phyloP scores from a whole-genome alignment of 2,329 filamentous ascomycete species.

The Fusarium coffeatum region DNA sequence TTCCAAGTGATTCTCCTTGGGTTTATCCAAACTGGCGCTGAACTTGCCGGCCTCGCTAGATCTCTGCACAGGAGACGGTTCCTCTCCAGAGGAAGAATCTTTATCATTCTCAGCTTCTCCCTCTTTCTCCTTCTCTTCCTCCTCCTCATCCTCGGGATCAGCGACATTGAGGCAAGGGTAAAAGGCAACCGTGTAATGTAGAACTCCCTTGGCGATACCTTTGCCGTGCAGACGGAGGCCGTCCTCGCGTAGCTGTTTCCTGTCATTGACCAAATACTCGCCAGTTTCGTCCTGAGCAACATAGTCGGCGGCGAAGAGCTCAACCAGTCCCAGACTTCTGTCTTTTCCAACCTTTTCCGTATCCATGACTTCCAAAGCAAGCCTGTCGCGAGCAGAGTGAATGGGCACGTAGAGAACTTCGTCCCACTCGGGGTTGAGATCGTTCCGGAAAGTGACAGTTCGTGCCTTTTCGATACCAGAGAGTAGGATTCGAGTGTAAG shows the following conservation, averaged over 20 bases:
- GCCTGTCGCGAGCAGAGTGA: slow-evolving; percentile 83
- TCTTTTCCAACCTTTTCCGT: slow-evolving; percentile 93
- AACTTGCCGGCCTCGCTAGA: slow-evolving; percentile 58
- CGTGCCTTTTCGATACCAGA: slow-evolving; percentile 91
- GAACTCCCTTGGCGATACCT: slow-evolving; percentile 78
- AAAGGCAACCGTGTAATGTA: slow-evolving; percentile 88
- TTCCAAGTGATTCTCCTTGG: slow-evolving; percentile 37
- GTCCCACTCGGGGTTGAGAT: slow-evolving; percentile 94
- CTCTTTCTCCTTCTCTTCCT: slow-evolving; percentile 57
- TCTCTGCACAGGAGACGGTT: slow-evolving; percentile 25
- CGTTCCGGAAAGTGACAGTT: slow-evolving; percentile 96
- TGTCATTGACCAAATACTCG: slow-evolving; percentile 82
- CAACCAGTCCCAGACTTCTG: slow-evolving; percentile 83
- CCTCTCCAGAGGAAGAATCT: slow-evolving; percentile 32
- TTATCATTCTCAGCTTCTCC: slow-evolving; percentile 38
- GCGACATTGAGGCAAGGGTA: slow-evolving; percentile 88
- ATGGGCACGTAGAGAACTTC: slow-evolving; percentile 95
- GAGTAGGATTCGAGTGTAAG: slow-evolving; percentile 87
- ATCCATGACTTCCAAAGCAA: slow-evolving; percentile 96
- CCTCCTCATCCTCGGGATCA: slow-evolving; percentile 88
- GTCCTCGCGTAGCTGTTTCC: slow-evolving; percentile 74
- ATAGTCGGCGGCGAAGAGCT: slow-evolving; percentile 82
- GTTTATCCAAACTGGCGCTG: slow-evolving; percentile 53
- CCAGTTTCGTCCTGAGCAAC: slow-evolving; percentile 81
- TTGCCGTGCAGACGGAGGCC: slow-evolving; percentile 80